Base-by-base conservation (phyloP, 306 rosid species). In the Oxytropis ochrocephala region DNA sequence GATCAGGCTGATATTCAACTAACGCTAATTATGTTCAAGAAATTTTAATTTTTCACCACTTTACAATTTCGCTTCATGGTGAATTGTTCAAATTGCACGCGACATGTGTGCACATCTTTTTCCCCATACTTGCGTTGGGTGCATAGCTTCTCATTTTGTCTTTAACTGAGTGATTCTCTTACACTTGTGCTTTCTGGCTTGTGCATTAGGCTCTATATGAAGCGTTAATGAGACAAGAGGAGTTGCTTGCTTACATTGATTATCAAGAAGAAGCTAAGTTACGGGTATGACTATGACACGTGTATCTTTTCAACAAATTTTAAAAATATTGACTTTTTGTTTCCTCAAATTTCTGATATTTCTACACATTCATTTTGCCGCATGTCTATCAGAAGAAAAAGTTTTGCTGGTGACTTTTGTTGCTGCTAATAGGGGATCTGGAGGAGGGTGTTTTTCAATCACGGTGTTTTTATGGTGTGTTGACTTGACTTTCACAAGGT, bases 191-290 rank as follows among this genome's bases (percentile, higher is more conserved):
- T 71, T 73, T 52, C 29, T 75, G 43, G 41, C 35, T 52, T 69
- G 63, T 70, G 56, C 11, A 8, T 64, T 55, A 94, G 99, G 97
- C 99, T 75, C 87, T 94, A 39, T 79, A 94, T 67, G 95, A 91
- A 61, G 99, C 97, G 1, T 76, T 88, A 51, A 91, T 94, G 91
- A 88, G 83, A 78, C 99, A 94, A 84, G 99, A 94, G 80, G 99
- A 94, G 71, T 74, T 94, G 74, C 91, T 94, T 72, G 96, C 97
- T 21, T 88, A 87, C 79, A 85, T 94, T 14, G 96, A 94, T 77
- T 54, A 88, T 33, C 96, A 94, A 73, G 92, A 84, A 82, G 97
- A 86, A 42, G 97, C 95, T 18, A 91, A 78, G 77, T 72, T 61
- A 51, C 88, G 85, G 97, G 99, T 94, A 83, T 11, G 89, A 9